Evolutionary conservation across 2,329 filamentous ascomycete genomes (phyloP).

Genomic region (Blastomyces silverae): DNA sequence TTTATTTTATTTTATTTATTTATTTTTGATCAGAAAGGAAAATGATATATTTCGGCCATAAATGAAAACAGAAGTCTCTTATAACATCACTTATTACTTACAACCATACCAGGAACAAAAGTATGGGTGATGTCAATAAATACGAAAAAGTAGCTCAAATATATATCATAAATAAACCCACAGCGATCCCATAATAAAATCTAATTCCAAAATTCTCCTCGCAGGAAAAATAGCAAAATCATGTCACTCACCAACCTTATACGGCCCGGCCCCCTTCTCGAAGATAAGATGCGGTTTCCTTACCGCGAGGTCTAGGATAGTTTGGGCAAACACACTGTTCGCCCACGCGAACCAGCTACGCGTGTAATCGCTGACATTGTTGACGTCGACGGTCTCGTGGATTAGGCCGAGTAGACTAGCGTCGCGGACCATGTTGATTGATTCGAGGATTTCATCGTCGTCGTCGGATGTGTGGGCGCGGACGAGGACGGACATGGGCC

Average conservation of each 20-base stretch:
- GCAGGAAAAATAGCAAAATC: too few species aligned
- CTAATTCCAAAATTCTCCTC: too few species aligned
- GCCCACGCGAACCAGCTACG: constrained; percentile 97
- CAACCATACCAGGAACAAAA: background rate
- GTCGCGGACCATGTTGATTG: constrained; percentile 65
- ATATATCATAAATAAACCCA: too few species aligned
- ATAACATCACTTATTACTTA: background rate
- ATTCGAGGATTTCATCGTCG: constrained; percentile 69
- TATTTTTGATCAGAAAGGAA: background rate
- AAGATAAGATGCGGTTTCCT: constrained; percentile 86
- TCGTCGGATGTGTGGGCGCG: constrained; percentile 84
- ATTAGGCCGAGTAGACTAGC: constrained; percentile 72
- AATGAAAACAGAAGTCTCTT: background rate
- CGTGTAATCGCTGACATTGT: constrained; percentile 63
- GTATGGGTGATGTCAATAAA: background rate
- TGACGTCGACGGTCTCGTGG: constrained; percentile 87
- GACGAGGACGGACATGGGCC: constrained; percentile 92
- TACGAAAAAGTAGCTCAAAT: background rate
- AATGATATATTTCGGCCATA: background rate
- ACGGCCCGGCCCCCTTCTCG: constrained; percentile 47
- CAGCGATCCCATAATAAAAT: too few species aligned
- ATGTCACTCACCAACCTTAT: constrained; percentile 21
- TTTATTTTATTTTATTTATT: too few species aligned
- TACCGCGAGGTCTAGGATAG: constrained; percentile 80
- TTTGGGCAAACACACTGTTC: constrained; percentile 91